These are phyloP conservation scores for Trifolium fragiferum DNA, from an alignment of 306 rosid genomes.

Conservation along the genomic window DNA sequence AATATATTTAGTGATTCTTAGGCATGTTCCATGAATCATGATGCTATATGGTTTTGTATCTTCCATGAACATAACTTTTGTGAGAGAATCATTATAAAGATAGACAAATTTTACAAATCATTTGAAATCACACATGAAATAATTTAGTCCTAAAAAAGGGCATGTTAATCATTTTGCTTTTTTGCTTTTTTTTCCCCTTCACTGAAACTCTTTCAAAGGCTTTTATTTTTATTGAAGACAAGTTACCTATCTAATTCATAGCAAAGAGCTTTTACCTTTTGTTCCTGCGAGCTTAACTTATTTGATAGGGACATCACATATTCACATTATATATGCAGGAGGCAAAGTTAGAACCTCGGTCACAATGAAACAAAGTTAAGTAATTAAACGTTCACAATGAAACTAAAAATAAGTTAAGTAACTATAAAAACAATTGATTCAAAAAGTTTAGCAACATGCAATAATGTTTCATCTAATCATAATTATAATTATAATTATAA, in stretches of 20 bases:
- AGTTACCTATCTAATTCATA: not conserved
- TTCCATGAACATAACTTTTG: not conserved
- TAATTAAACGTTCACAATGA: no score
- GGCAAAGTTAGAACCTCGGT: no score
- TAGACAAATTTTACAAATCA: not conserved
- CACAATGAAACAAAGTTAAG: no score
- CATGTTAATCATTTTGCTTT: not conserved
- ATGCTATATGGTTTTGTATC: conserved; percentile 4
- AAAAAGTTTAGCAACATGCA: no score
- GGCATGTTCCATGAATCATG: not conserved
- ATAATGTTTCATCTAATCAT: no score
- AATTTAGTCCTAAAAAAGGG: not conserved
- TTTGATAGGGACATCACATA: no score
- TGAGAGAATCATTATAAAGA: conserved; percentile 11
- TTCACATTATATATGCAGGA: no score
- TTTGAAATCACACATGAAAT: not conserved
- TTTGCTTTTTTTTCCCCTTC: not conserved
- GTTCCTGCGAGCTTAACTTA: no score
- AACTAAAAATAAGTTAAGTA: no score
- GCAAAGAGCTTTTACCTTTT: no score
- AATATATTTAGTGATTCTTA: not conserved
- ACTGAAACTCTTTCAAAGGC: not conserved
- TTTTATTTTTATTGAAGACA: not conserved
- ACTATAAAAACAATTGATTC: no score
- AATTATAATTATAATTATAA: no score